A percentile compares a stretch with the other conserved stretches of the same genome.
Evolutionary conservation across 2,329 filamentous ascomycete genomes (phyloP).

Genomic region (Phyllosticta ampelicida): DNA sequence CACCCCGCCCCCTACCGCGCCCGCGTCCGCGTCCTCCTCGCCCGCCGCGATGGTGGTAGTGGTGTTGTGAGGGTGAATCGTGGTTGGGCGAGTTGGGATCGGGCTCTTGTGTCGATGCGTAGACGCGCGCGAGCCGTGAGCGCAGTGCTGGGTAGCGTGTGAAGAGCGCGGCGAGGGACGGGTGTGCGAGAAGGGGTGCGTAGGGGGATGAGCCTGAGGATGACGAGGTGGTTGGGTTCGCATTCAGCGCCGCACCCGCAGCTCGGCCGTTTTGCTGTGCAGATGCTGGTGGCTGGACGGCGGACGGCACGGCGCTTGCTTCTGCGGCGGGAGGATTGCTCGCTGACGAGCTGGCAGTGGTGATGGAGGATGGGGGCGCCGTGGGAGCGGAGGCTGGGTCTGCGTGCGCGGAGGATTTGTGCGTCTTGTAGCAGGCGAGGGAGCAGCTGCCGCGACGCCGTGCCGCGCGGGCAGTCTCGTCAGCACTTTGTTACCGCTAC

Average conservation of each 20-base stretch:
- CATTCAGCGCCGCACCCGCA: too few relatives aligned
- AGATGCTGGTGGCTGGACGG: not conserved
- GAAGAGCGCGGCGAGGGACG: not conserved
- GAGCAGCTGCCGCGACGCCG: conserved; percentile 1
- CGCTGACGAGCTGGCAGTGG: not conserved
- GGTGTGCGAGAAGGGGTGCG: not conserved
- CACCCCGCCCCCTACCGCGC: not conserved
- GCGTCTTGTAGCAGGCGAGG: conserved; percentile 7
- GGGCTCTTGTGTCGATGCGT: conserved; percentile 5
- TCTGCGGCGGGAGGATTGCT: not conserved
- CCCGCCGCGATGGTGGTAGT: not conserved
- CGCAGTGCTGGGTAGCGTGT: not conserved
- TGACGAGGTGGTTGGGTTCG: not conserved
- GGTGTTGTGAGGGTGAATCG: not conserved
- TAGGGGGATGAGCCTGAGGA: not conserved
- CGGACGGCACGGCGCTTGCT: not conserved
- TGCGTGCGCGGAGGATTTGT: conserved; percentile 2
- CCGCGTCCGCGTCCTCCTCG: not conserved
- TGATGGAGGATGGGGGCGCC: not conserved
- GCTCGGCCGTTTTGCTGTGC: not conserved
- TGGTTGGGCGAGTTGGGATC: not conserved
- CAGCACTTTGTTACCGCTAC: not conserved
- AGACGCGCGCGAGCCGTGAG: conserved; percentile 1
- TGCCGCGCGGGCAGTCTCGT: not conserved
- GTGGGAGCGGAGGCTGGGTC: not conserved